Evolutionary conservation across 805 yeast species (phyloP), one percentile per base, ranked within the genome.

Genomic region (Metschnikowia proteae): DNA sequence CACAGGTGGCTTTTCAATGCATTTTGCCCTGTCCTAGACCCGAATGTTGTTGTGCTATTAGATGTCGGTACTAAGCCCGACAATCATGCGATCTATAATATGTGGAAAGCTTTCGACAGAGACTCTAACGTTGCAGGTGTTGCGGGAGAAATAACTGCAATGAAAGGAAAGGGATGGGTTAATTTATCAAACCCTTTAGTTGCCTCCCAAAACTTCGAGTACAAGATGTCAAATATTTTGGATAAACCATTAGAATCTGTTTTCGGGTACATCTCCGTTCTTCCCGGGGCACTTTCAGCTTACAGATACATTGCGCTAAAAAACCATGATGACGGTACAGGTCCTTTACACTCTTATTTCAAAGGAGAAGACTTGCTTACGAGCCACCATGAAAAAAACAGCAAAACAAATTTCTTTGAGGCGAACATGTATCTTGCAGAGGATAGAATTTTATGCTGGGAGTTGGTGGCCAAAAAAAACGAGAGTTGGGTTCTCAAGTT

Each of bases 41-140:
- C 99, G 10, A 91, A 89, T 58, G 96, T 92, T 11, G 83, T 92
- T 47, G 81, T 89, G 6, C 69, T 94, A 51, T 76, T 94, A 43
- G 99, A 94, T 74, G 99, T 94, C n/a, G 99, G 99, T 53, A 94
- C 99, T 0, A 82, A 85, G 60, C 96, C 98, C n/a, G 90, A 89
- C 55, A 79, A 80, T 41, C 83, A 86, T 46, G 92, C 98, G 0
- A 74, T 92, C 26, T 95, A 94, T 62, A 94, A 92, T 58, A 73
- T 94, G 51, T 94, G 99, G 99, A 94, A 94, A 67, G 96, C 97
- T 0, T 94, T 94, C 66, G 99, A 94, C 66, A 79, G 83, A 57
- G 97, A 94, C 63, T 90, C 97, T 1, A 91, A 92, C 60, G 96
- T 94, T 46, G 99, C 97, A 0, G 99, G 99, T 54, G 99, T 96